Evolutionary conservation across 2,329 filamentous ascomycete species (phyloP), one percentile per base, ranked within the genome.

Genomic region (Tricladium varicosporioides): DNA sequence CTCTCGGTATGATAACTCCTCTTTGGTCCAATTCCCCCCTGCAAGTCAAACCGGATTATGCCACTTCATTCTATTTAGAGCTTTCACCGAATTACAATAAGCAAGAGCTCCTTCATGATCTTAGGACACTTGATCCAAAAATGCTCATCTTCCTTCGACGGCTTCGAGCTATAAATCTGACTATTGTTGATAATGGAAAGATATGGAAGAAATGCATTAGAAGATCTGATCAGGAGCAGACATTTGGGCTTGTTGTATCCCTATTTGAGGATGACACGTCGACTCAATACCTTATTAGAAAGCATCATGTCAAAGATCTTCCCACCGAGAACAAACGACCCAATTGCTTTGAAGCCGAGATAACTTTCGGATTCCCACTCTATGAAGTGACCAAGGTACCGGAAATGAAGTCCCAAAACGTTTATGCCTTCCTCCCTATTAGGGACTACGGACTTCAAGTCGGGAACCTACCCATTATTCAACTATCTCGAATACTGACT

Each of bases 341-440:
- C 11, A n/a, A n/a, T 13, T 40, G 36, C 11, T 40, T n/a, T 40
- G 11, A 40, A n/a, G 10, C 36, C 9, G 36, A 13, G n/a, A 40
- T 40, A 40, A 11, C n/a, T 13, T 40, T 40, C 10, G 36, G 11
- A n/a, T 40, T 40, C 36, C 36, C 36, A 40, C 3, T 13, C 10
- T 13, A 4, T n/a, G 11, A 43, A 9, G 10, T 60, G 13, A 57
- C 61, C 0, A 11, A 10, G 5, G 16, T 44, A 3, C 13, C 14
- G 14, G 31, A 15, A 18, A 18, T 50, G 13, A 22, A 15, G 0
- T 19, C 42, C 5, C 63, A 67, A 44, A 55, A 55, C 16, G 57
- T 62, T n/a, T 67, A 60, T 52, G 62, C 65, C 1, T 67, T 65
- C 47, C 52, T 67, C 5, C 65, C 65, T 5, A 65, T 67, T 27